Base-by-base conservation (phyloP, 1,284 basidiomycete genomes). In the Apiotrichum domesticum region DNA sequence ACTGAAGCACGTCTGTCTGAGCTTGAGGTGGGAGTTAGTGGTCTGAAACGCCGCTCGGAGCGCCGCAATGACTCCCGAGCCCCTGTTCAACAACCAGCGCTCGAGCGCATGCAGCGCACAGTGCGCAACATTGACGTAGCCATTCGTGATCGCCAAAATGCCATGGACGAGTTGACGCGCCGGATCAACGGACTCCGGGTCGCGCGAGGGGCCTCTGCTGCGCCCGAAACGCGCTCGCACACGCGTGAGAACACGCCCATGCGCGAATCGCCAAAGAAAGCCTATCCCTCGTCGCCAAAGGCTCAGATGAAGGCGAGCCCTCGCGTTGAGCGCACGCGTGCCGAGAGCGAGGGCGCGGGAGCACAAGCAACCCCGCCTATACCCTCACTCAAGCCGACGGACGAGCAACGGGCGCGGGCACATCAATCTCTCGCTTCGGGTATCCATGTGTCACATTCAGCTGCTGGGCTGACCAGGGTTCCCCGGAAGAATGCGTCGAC, bases 21-120 rank as follows among this genome's bases (percentile, higher is more conserved):
- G 65, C 62, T 75, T 8, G 70, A 73, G 29, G 57, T 50, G 5
- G 59, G 63, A 2, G 63, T 74, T 21, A 57, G 55, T 1, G 61
- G 57, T 46, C 75, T 63, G 72, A 79, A 64, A 68, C 75, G 57
- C 33, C 46, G 59, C 15, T 54, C 64, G 10, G 61, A 62, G 35
- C 52, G 51, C n/a, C 63, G 54, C 34, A 29, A 29, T 29, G 63
- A 8, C 34, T 54, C 49, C 21, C 51, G 57, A 32, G 6, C 42
- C 8, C 5, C 45, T 6, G 44, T 56, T 29, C 51, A 51, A 32
- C 59, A 56, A 34, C 49, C 46, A 0, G 73, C 78, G 6, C 72
- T 81, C 6, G 80, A 81, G 57, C 70, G 77, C 3, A 73, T 82
- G 15, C 72, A 78, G 42, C 73, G 79, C 4, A 72, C 79, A 0